Evolutionary conservation across 1,284 basidiomycete species (phyloP).

Genomic region (Cystobasidium sp.): DNA sequence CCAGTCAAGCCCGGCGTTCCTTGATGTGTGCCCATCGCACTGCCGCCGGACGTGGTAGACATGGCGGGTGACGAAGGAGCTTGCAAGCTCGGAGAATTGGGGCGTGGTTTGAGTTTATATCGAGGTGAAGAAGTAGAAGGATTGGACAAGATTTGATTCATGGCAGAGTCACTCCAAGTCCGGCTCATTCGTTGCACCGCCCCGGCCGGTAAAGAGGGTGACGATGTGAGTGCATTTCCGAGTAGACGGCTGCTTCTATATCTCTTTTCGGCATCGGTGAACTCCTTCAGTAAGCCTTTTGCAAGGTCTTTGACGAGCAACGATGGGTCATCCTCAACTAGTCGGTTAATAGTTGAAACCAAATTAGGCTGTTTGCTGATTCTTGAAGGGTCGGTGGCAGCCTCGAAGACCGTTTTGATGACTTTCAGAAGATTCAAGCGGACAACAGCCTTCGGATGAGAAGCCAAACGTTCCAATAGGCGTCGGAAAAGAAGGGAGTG

Average conservation of each 20-base stretch:
- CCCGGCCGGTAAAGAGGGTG: not conserved
- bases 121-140: slow-evolving; percentile 6
- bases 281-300: slow-evolving; percentile 66
- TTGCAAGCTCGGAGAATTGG: slow-evolving; percentile 29
- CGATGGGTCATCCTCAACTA: slow-evolving; percentile 81
- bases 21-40: not conserved
- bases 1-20: not conserved
- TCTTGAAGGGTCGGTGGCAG: slow-evolving; percentile 66
- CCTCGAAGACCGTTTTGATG: slow-evolving; percentile 81
- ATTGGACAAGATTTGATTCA: slow-evolving; percentile 22
- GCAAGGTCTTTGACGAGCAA: slow-evolving; percentile 88
- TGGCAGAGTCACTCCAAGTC: slow-evolving; percentile 33
- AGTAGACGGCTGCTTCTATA: not conserved
- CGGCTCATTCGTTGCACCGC: slow-evolving; percentile 12
- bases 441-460: slow-evolving; percentile 78
- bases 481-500: slow-evolving; percentile 83
- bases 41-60: not conserved
- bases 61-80: not conserved
- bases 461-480: slow-evolving; percentile 79
- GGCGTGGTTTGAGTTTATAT: slow-evolving; percentile 22
- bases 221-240: slow-evolving; percentile 2
- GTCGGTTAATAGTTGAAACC: slow-evolving; percentile 72
- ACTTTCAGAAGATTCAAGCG: slow-evolving; percentile 87
- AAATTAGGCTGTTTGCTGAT: slow-evolving; percentile 79
- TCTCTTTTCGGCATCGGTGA: slow-evolving; percentile 22